Evolutionary conservation across 192 early-diverging fungal genomes (phyloP), one percentile per base, ranked within the genome.

Genomic region (Coemansia aciculifera): DNA sequence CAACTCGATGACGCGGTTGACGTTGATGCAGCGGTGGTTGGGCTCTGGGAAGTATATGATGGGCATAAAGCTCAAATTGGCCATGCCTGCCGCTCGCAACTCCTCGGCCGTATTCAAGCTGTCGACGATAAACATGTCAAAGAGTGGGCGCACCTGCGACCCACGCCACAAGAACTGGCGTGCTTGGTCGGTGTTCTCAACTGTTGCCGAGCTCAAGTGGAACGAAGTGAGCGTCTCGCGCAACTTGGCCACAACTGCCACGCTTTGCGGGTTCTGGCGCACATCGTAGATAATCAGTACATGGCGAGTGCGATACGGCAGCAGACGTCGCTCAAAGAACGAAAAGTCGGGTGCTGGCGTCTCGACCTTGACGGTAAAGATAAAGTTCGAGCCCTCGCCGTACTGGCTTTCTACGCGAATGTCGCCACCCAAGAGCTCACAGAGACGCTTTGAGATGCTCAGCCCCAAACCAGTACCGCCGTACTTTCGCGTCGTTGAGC

Each of bases 381-480:
- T 90, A 81, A 94, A 94, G 63, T 86, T 86, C 0, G 91, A 92
- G 31, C 93, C 91, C 37, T 84, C 73, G n/a, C 89, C 90, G 61
- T 86, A 87, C 27, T 84, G 83, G 65, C 87, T 88, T 72, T 90
- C 87, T 9, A 93, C 91, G 85, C 91, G 89, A 54, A 95, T 88
- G 64, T 87, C 75, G 27, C 93, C 93, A 48, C 91, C 91, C 79
- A 93, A 88, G 48, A 93, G 74, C 46, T 88, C 85, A 42, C 89
- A 88, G 7, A 96, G 78, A 37, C 90, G 87, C 75, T 88, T 89
- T 10, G 89, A 92, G 49, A 96, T 96, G 36, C 89, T 91, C 32
- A 96, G 83, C 0, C 93, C 93, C 19, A 96, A 75, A 0, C 95
- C 93, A 11, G 93, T 94, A 32, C 93, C 93, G 44, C 92, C 92